These are phyloP conservation scores for Plasmodium adleri DNA, from an alignment of 169 alveolate species.

Conservation along the genomic window DNA sequence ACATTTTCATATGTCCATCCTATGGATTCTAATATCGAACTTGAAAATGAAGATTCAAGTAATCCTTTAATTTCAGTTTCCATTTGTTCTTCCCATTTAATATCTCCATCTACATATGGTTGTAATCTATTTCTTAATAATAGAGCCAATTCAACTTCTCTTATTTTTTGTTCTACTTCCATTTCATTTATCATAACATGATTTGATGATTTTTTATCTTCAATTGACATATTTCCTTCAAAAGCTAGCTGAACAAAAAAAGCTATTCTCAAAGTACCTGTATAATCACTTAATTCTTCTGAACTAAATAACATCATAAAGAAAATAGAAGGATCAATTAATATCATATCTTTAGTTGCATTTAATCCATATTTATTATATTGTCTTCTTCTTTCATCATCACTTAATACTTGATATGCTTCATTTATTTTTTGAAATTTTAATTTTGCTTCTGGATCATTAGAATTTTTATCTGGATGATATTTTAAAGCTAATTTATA, in stretches of 20 bases:
- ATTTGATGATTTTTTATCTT: conserved; percentile 16
- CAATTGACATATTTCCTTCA: conserved; percentile 22
- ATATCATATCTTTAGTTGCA: conserved; percentile 74
- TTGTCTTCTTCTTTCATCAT: conserved; percentile 74
- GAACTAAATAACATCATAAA: conserved; percentile 85
- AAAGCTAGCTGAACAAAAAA: conserved; percentile 37
- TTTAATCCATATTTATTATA: conserved; percentile 79
- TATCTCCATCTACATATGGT: conserved; percentile 61
- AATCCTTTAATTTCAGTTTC: conserved; percentile 37
- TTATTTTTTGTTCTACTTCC: conserved; percentile 78
- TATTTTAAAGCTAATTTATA: conserved; percentile 93
- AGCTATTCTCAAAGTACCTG: conserved; percentile 81
- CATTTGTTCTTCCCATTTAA: conserved; percentile 49
- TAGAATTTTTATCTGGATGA: conserved; percentile 95
- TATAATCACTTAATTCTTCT: conserved; percentile 81
- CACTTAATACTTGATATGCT: conserved; percentile 84
- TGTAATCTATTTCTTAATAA: conserved; percentile 75
- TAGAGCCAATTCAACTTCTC: conserved; percentile 82
- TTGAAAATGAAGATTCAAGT: conserved; percentile 78
- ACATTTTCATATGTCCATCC: conserved; percentile 86
- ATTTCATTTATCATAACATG: conserved; percentile 33
- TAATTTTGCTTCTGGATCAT: conserved; percentile 80
- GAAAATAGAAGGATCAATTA: conserved; percentile 77
- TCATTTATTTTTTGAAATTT: conserved; percentile 85
- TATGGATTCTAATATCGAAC: conserved; percentile 81